Evolutionary conservation across 2,329 filamentous ascomycete genomes (phyloP), one percentile per base, ranked within the genome.

Genomic region (Penicillium nordicum): DNA sequence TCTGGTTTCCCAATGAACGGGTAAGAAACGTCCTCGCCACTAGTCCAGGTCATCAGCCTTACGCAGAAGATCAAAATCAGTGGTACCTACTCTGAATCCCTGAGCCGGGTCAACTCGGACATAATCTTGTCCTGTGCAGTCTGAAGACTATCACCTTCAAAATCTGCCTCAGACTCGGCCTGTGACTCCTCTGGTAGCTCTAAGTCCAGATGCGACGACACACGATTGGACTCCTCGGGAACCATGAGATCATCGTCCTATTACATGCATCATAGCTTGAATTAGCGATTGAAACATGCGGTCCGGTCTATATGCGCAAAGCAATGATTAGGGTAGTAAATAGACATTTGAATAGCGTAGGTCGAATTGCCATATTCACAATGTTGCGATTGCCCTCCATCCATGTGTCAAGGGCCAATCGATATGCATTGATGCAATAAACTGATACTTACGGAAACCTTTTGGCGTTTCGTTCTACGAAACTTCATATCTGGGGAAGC

Each of bases 41-140:
- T 80, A 54, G 34, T 48, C 32, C 62, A 42, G 59, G 57, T 21
- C 4, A 37, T 67, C 45, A 69, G 65, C 52, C 47, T 49, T 18
- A 14, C 23, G 36, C 12, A 25, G 40, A 43, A 14, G 34, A 23
- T 38, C 23, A 36, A 29, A n/a, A 44, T 30, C 32, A 21, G 50
- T 71, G 12, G 93, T 80, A 42, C 59, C 58, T 48, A 66, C 63
- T 66, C 62, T 9, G 48, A 49, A 43, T 66, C 63, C 25, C 59
- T 64, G 16, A 66, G 55, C 49, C 58, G 53, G 8, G 58, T 47
- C 59, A 93, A 73, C 64, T 93, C 89, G 53, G 88, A 84, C 4
- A 96, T 78, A 55, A 96, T 85, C 77, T 91, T 90, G 64, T 95
- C 90, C 69, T 96, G 91, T 0, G 91, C 92, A 68, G 92, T 82